Conservation (phyloP, 306 rosid species). For the Rubus idaeus region DNA sequence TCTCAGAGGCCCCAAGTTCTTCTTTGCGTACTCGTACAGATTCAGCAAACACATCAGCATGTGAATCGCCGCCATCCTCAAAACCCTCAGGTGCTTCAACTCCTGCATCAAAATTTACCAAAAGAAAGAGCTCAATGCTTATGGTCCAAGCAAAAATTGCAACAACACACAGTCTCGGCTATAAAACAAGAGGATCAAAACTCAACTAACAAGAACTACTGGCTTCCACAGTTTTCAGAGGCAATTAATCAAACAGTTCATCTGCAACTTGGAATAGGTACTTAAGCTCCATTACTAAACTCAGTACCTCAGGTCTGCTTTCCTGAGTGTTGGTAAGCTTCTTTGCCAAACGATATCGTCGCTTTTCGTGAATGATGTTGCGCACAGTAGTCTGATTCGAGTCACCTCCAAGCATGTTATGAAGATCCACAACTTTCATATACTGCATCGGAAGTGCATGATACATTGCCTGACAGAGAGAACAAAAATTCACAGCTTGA, state of each 20-base stretch:
- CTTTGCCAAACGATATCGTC: slow-evolving; percentile 55
- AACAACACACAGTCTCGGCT: no score
- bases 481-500: neutral
- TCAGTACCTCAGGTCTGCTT: slow-evolving; percentile 62
- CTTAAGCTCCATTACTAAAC: slow-evolving; percentile 16
- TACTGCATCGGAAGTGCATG: slow-evolving; percentile 71
- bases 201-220: slow-evolving; percentile 21
- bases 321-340: slow-evolving; percentile 62
- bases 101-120: slow-evolving; percentile 16
- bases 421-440: slow-evolving; percentile 66
- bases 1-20: slow-evolving; percentile 63
- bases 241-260: slow-evolving; percentile 2
- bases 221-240: slow-evolving; percentile 45
- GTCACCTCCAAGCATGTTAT: slow-evolving; percentile 66
- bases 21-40: slow-evolving; percentile 68
- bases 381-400: slow-evolving; percentile 51
- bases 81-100: slow-evolving; percentile 60
- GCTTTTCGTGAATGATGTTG: slow-evolving; percentile 62
- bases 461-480: slow-evolving; percentile 58
- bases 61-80: slow-evolving; percentile 52
- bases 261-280: neutral
- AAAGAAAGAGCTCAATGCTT: neutral
- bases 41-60: slow-evolving; percentile 38
- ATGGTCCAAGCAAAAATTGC: neutral
- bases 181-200: neutral